Conservation (phyloP, 177 flowering plant species). For the Telopea speciosissima region DNA sequence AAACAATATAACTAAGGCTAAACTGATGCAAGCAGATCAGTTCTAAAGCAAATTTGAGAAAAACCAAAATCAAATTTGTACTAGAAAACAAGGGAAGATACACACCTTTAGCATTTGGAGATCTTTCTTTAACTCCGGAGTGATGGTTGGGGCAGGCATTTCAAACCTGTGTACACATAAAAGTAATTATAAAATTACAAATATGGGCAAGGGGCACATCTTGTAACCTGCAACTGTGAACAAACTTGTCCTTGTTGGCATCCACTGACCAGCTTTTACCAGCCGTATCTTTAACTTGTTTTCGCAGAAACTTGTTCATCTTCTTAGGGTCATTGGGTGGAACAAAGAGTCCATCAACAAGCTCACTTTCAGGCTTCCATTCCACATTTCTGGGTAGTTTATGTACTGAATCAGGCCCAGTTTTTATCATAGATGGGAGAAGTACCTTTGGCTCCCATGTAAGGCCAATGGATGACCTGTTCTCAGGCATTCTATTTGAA, state of each 20-base stretch:
- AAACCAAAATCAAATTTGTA: background rate
- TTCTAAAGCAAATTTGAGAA: background rate
- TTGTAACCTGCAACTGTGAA: background rate
- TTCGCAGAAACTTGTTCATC: slow-evolving; percentile 40
- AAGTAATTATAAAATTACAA: background rate
- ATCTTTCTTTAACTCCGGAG: slow-evolving; percentile 78
- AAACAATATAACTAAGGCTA: no score
- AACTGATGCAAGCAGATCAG: background rate
- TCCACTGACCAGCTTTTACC: slow-evolving; percentile 66
- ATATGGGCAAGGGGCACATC: no score
- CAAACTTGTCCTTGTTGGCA: background rate
- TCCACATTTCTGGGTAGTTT: slow-evolving; percentile 16
- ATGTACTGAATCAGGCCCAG: slow-evolving; percentile 9
- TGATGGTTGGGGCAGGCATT: slow-evolving; percentile 80
- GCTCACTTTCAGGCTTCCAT: slow-evolving; percentile 47
- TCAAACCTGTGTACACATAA: slow-evolving; percentile 54
- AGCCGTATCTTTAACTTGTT: slow-evolving; percentile 53
- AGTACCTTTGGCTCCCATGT: slow-evolving; percentile 76
- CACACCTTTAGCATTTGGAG: slow-evolving; percentile 74
- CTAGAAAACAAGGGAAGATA: background rate
- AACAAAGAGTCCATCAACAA: slow-evolving; percentile 74
- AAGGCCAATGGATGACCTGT: slow-evolving; percentile 43
- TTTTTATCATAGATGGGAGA: slow-evolving; percentile 13
- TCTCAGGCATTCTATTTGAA: slow-evolving; percentile 27
- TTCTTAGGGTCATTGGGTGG: slow-evolving; percentile 68